A percentile compares a stretch with the other conserved stretches of the same genome.
These are phyloP conservation scores for Lophiostoma macrostomum DNA, from an alignment of 495 filamentous ascomycete species.

Conservation along the genomic window DNA sequence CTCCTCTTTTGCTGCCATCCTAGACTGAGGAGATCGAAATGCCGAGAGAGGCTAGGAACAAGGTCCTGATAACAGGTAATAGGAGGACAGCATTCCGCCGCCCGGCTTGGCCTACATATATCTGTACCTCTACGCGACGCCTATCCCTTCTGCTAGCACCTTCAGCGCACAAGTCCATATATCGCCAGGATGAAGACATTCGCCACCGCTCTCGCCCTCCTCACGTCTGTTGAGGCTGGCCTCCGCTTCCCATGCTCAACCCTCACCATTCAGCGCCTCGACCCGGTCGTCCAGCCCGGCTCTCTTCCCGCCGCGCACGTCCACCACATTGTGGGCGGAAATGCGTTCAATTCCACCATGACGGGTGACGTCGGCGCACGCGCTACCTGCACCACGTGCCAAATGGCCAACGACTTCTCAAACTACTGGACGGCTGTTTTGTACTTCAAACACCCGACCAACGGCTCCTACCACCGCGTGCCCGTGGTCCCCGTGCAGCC, in stretches of 20 bases:
- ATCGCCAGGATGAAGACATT: slow-evolving; percentile 46
- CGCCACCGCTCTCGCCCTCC: slow-evolving; percentile 36
- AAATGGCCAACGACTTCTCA: slow-evolving; percentile 46
- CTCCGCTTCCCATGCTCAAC: slow-evolving; percentile 51
- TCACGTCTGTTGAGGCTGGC: slow-evolving; percentile 43
- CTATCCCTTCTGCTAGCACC: not conserved
- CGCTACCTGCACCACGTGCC: slow-evolving; percentile 45
- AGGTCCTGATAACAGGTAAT: slow-evolving; percentile 12
- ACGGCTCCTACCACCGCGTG: slow-evolving; percentile 49
- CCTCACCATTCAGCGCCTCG: slow-evolving; percentile 48
- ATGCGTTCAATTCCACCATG: slow-evolving; percentile 51
- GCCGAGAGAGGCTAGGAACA: too few relatives aligned
- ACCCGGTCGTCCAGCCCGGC: slow-evolving; percentile 46
- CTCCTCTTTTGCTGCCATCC: not conserved
- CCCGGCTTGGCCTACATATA: not conserved
- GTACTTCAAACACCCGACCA: slow-evolving; percentile 50
- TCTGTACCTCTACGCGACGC: not conserved
- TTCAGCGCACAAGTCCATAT: slow-evolving; percentile 2
- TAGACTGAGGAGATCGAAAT: not conserved
- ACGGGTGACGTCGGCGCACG: slow-evolving; percentile 45
- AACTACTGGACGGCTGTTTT: slow-evolving; percentile 44
- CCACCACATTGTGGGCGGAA: slow-evolving; percentile 51
- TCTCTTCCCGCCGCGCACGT: slow-evolving; percentile 45
- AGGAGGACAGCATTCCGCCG: not conserved
- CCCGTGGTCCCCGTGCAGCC: slow-evolving; percentile 44